Evolutionary conservation across 352 stramenopile genomes (phyloP), one percentile per base, ranked within the genome.

Genomic region (Albugo candida): DNA sequence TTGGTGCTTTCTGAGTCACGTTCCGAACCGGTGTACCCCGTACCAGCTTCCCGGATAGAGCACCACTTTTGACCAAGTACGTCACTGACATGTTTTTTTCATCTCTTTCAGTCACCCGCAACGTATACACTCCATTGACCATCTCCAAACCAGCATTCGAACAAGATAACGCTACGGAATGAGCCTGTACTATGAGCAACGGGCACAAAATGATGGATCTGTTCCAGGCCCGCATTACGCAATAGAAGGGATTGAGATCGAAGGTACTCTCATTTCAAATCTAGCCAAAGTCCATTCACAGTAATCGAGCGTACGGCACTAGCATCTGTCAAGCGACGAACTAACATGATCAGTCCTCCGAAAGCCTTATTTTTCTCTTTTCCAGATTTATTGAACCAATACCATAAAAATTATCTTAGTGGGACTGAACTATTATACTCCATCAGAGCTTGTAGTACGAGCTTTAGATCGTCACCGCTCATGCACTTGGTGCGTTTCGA

Each of bases 11-110:
- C 24, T 8, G 8, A 10, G 8, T 31, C 24, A 55, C 97, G 92
- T 58, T 98, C 93, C 8, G 94, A 98, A 20, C 94, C 94, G 31
- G 93, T 93, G 52, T 97, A 85, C 58, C 96, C 84, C 53, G 93
- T 83, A 58, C 98, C 94, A 1, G 94, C 93, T 56, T 98, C 91
- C 19, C 85, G 97, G 40, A 99, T 92, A 60, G 98, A 99, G 93
- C 94, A 99, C 93, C 93, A 98, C 67, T 97, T 97, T 35, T 96
- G 80, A 5, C 95, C 91, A 47, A 84, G 97, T 53, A 96, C 92
- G 24, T 31, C 8, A 8, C 24, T 31, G 24, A 31, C 24, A 8
- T 31, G 24, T 31, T 31, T 93, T 98, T 98, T 31, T 31, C 24
- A 8, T 31, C 24, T 31, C 24, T 31, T 31, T 3, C 24, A 8